Base-by-base conservation (phyloP, 768 basidiomycete genomes). In the Fistulinella prunicolor region DNA sequence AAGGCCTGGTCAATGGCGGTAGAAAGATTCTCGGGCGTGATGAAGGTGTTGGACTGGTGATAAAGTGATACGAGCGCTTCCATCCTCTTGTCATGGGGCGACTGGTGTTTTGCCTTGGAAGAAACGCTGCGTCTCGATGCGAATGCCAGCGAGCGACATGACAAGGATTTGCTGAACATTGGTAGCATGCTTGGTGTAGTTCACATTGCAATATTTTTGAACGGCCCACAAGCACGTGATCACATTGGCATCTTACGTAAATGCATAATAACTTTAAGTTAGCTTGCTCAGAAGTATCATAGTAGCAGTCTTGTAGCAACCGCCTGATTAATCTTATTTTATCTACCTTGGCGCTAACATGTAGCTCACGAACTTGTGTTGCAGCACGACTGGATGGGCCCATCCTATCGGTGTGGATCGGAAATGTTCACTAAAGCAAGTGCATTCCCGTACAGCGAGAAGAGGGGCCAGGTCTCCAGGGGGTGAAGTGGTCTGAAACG, bases 61-160 rank as follows among this genome's bases (percentile, higher is more conserved):
- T 90, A 91, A 44, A 91, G 77, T 9, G 81, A 75, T 53, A 89
- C 77, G 53, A 90, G 81, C 3, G 86, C 83, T 50, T 85, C 84
- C 72, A 89, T 73, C 69, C 71, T 76, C 35, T 46, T 46, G 42
- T 68, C 57, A 42, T 56, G 50, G 16, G 54, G 44, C 5, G 58
- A 54, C 42, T 54, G 58, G 13, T 36, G 3, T n/a, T 41, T 55
- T 29, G 48, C 44, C 28, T 47, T 65, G 44, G 56, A 59, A 9
- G 64, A 67, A 13, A 49, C 34, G 17, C 39, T 23, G 35, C 64
- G 64, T 41, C 42, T 56, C 40, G 42, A 41, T 14, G 37, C 23
- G 12, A 28, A 30, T 20, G 38, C 51, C 19, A 60, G 39, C 20
- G 39, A 49, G 35, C 38, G 16, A 44, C 43, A 50, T 35, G 40